Evolutionary conservation across 257 asterid genomes (phyloP).

Genomic region (Ajuga chamaepitys): DNA sequence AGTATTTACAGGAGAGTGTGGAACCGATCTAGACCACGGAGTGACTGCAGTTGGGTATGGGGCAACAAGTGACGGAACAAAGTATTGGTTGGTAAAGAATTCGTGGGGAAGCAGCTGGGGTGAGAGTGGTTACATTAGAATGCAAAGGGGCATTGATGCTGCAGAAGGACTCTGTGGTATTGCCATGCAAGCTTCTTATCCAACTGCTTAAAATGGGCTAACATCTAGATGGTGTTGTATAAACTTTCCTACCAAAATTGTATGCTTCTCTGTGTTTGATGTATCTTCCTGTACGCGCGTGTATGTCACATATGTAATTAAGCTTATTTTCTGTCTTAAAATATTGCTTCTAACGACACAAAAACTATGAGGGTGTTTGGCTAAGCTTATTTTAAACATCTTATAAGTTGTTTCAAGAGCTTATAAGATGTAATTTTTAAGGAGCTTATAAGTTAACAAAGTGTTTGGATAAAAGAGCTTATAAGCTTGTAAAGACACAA

Average conservation of each 20-base stretch:
- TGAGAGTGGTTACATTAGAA: too few species aligned
- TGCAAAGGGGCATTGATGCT: too few species aligned
- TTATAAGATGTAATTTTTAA: too few species aligned
- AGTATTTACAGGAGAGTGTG: constrained; percentile 28
- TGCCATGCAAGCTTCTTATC: constrained; percentile 43
- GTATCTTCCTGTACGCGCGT: not conserved
- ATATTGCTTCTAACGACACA: too few species aligned
- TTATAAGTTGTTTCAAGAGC: too few species aligned
- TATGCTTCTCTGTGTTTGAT: not conserved
- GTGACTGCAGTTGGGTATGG: constrained; percentile 34
- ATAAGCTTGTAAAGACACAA: too few species aligned
- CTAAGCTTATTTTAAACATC: too few species aligned
- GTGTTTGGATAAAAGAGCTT: too few species aligned
- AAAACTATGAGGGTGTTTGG: too few species aligned
- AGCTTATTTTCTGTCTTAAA: too few species aligned
- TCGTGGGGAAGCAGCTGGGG: too few species aligned
- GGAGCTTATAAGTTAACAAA: too few species aligned
- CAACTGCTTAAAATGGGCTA: constrained; percentile 33
- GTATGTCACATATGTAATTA: not conserved
- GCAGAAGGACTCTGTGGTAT: constrained; percentile 31
- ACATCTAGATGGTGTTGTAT: not conserved
- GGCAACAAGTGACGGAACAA: constrained; percentile 17
- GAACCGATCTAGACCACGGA: constrained; percentile 36
- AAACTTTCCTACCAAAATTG: not conserved
- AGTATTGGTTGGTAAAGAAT: constrained; percentile 43